Conservation (phyloP, 2,329 filamentous ascomycete species). For the Cladosporium phlei region DNA sequence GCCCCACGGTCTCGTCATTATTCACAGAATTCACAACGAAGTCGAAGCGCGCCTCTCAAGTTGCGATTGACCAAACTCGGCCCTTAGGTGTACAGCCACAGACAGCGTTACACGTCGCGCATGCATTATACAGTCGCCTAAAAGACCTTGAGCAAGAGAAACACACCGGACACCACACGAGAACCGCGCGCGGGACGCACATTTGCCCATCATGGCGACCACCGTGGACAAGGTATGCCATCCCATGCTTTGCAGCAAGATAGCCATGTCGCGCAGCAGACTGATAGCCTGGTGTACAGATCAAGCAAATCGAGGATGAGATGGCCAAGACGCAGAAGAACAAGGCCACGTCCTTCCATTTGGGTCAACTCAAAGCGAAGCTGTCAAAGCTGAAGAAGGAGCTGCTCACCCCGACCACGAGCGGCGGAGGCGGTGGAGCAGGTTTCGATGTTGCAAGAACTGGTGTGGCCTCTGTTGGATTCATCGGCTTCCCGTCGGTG, state of each 20-base stretch:
- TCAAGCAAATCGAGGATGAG: constrained; percentile 96
- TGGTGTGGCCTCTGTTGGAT: constrained; percentile 93
- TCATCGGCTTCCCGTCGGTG: constrained; percentile 97
- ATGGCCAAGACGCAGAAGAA: constrained; percentile 92
- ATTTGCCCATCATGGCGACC: constrained; percentile 66
- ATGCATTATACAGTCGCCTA: neutral
- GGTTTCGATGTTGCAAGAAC: constrained; percentile 98
- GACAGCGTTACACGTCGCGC: neutral
- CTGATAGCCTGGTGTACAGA: constrained; percentile 53
- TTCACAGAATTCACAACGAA: constrained; percentile 12
- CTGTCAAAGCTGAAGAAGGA: constrained; percentile 96
- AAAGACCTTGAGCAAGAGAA: neutral
- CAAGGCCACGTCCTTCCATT: constrained; percentile 31
- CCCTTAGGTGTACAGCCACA: neutral
- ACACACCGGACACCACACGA: neutral
- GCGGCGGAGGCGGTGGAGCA: constrained; percentile 78
- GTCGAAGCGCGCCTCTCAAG: too few species aligned
- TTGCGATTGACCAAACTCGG: too few species aligned
- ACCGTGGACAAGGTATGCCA: constrained; percentile 82
- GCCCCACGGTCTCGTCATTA: constrained; percentile 5
- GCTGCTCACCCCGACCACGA: constrained; percentile 74
- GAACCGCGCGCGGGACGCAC: constrained; percentile 8
- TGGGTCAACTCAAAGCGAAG: constrained; percentile 89
- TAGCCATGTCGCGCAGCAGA: constrained; percentile 5
- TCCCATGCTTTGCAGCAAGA: neutral